Percentiles rank a stretch among this genome's conserved stretches.
Evolutionary conservation across 306 rosid species (phyloP).

Genomic region (Quercus glauca): DNA sequence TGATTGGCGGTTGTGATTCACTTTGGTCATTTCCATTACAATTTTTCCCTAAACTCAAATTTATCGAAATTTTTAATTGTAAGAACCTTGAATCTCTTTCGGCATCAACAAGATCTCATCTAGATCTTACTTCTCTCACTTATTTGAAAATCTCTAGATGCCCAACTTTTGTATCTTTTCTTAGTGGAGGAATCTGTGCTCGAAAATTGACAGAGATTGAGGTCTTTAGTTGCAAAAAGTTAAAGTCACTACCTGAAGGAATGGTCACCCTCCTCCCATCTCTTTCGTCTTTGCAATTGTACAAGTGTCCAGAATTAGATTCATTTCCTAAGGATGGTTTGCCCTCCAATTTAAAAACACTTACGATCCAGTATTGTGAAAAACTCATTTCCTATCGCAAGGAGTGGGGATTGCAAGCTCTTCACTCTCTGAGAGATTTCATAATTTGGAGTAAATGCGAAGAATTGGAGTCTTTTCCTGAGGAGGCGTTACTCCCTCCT

Average conservation of each 20-base stretch:
- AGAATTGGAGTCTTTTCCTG: neutral
- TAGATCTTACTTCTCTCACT: neutral
- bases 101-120: too few relatives aligned
- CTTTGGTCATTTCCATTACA: neutral
- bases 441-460: too few relatives aligned
- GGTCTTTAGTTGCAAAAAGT: neutral
- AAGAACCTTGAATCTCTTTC: neutral
- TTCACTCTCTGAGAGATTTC: too few relatives aligned
- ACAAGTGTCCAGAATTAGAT: neutral
- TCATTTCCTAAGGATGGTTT: neutral
- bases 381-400: too few relatives aligned
- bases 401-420: too few relatives aligned
- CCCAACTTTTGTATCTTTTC: constrained; percentile 14
- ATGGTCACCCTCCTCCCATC: constrained; percentile 15
- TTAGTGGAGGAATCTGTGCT: neutral
- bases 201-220: neutral
- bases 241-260: neutral
- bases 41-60: neutral
- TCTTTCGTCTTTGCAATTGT: constrained; percentile 22
- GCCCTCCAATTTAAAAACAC: neutral
- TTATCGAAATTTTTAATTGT: neutral
- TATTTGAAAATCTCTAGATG: neutral
- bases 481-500: neutral
- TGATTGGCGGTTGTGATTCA: neutral
- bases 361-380: too few relatives aligned